Conservation (phyloP, 2,329 filamentous ascomycete species). For the Whalleya microplaca region DNA sequence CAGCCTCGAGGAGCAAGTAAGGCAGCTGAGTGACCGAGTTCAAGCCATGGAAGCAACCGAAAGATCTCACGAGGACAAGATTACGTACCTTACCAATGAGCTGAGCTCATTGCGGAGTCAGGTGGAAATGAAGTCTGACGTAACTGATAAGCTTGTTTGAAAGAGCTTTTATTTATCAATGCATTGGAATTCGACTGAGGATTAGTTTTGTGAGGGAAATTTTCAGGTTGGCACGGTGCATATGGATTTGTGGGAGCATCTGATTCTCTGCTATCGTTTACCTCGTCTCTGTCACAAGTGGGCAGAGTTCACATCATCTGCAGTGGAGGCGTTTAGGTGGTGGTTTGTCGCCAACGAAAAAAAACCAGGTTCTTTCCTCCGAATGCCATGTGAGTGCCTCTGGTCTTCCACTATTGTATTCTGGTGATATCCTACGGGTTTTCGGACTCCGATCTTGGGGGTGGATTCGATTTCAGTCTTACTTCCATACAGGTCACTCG, state of each 20-base stretch:
- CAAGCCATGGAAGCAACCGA: constrained; percentile 47
- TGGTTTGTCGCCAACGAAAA: constrained; percentile 23
- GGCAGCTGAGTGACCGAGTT: constrained; percentile 49
- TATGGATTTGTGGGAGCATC: constrained; percentile 15
- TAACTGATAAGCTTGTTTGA: constrained; percentile 28
- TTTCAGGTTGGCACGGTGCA: constrained; percentile 18
- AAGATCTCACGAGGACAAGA: constrained; percentile 42
- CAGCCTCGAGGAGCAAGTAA: constrained; percentile 65
- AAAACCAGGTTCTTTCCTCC: constrained; percentile 17
- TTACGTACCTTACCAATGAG: constrained; percentile 41
- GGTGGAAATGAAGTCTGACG: constrained; percentile 32
- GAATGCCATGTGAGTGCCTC: constrained; percentile 9
- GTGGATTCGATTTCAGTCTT: constrained; percentile 12
- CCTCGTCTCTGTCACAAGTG: constrained; percentile 6
- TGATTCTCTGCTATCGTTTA: constrained; percentile 21
- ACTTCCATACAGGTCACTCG: constrained; percentile 19
- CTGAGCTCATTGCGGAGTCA: constrained; percentile 40
- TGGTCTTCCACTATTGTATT: constrained; percentile 31
- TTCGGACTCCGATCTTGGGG: constrained; percentile 12
- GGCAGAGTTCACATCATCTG: constrained; percentile 8
- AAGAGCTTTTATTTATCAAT: constrained; percentile 1
- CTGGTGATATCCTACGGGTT: constrained; percentile 32
- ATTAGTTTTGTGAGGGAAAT: constrained; percentile 19
- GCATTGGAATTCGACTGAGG: constrained; percentile 6
- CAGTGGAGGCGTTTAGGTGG: constrained; percentile 23